A percentile compares a stretch with the other conserved stretches of the same genome.
Evolutionary conservation across 2,329 filamentous ascomycete genomes (phyloP).

Genomic region (Cordyceps militaris): DNA sequence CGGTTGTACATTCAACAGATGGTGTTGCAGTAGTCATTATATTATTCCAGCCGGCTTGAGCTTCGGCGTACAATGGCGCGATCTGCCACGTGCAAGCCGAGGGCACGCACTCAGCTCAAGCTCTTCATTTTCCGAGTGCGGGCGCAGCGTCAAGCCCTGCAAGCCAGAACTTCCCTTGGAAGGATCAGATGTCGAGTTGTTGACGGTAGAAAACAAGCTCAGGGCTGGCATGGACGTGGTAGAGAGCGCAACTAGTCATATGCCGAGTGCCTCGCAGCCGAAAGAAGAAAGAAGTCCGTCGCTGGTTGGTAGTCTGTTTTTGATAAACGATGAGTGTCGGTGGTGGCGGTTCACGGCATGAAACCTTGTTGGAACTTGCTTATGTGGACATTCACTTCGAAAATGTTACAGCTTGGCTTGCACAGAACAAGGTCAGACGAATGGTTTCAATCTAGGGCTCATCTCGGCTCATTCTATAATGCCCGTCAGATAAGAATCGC

Average conservation of each 20-base stretch:
- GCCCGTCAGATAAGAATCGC: background rate
- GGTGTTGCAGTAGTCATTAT: too few species aligned
- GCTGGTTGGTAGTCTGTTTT: background rate
- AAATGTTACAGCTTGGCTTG: background rate
- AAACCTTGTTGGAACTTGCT: background rate
- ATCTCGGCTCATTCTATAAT: background rate
- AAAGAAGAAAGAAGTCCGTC: background rate
- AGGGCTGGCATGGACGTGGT: background rate
- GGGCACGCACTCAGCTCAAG: too few species aligned
- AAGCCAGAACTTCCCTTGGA: too few species aligned
- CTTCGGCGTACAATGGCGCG: background rate
- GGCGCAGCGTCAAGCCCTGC: too few species aligned
- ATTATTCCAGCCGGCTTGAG: too few species aligned
- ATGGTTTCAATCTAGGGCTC: background rate
- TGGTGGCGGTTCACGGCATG: background rate
- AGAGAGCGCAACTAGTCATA: background rate
- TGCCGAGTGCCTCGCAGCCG: background rate
- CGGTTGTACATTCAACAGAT: too few species aligned
- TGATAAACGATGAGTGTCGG: background rate
- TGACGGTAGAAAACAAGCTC: background rate
- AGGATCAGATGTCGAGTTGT: too few species aligned
- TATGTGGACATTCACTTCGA: background rate
- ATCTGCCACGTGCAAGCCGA: background rate
- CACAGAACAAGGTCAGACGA: background rate
- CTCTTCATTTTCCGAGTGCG: too few species aligned